Evolutionary conservation across 2,329 filamentous ascomycete species (phyloP), one percentile per base, ranked within the genome.

Genomic region (Ceratocystis lukuohia): DNA sequence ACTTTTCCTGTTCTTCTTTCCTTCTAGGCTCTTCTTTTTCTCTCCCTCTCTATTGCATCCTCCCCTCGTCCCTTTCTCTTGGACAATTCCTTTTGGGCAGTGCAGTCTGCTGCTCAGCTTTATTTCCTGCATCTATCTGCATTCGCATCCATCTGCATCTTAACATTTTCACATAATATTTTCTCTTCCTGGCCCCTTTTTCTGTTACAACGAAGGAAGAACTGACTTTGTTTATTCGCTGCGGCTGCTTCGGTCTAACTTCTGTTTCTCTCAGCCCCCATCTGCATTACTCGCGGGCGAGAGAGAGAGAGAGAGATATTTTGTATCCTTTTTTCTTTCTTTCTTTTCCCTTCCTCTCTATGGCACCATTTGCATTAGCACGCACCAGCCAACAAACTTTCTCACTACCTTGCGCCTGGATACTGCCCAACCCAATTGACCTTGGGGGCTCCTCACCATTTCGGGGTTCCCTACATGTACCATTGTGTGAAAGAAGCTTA

Each of bases 381-480:
- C 56, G 56, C 56, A 59, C 56, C 56, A 59, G 28, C 56, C 28
- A 59, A 59, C 56, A 41, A 12, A 41, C 37, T 41, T 41, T 41
- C 37, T 41, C 10, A 5, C 37, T 41, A 41, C 33, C 8, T 7
- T 10, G 30, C 25, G 53, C 48, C 48, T 53, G 8, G 20, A 12
- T 41, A 41, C 37, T 5, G 37, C 4, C 48, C 48, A 53, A 25
- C 48, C 48, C 5, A 53, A 22, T 53, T 53, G n/a, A 8, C 17
- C 7, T 22, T 53, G n/a, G 48, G 22, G 48, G 22, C 7, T 20
- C 28, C n/a, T 59, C 56, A 33, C 28, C 8, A 7, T 59, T 12
- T 59, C 56, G 30, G 56, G 5, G 28, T 59, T 59, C 56, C 56
- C 25, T 59, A 59, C 5, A 59, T 59, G 56, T 59, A 59, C 28